These are phyloP conservation scores for Phaffia rhodozyma DNA, from an alignment of 1,284 basidiomycete genomes.

Conservation along the genomic window DNA sequence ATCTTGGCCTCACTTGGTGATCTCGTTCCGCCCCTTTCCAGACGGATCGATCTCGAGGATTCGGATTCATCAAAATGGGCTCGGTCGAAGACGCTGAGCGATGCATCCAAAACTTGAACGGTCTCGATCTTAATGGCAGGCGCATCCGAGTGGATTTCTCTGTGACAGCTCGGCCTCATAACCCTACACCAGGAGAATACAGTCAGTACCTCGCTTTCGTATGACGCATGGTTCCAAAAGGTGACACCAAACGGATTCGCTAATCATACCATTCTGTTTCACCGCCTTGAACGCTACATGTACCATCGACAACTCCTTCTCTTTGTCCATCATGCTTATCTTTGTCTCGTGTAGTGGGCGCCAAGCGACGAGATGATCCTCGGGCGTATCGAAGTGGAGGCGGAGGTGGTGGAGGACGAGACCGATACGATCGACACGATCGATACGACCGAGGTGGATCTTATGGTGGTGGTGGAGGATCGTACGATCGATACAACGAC, in stretches of 20 bases:
- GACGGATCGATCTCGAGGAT: conserved; percentile 92
- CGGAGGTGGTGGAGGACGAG: not conserved
- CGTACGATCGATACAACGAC: conserved; percentile 8
- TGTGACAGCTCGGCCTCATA: conserved; percentile 82
- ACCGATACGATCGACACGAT: not conserved
- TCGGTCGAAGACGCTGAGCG: conserved; percentile 70
- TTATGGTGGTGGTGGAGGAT: too few relatives aligned
- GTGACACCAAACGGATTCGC: too few relatives aligned
- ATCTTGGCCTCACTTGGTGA: not conserved
- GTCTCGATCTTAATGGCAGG: conserved; percentile 85
- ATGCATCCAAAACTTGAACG: conserved; percentile 85
- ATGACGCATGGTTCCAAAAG: not conserved
- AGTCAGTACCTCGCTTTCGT: conserved; percentile 29
- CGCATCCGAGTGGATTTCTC: conserved; percentile 95
- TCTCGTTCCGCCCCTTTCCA: conserved; percentile 30
- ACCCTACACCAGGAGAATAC: conserved; percentile 94
- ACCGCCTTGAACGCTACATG: too few relatives aligned
- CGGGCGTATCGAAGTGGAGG: conserved; percentile 13
- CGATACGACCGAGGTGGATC: too few relatives aligned
- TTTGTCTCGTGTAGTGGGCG: not conserved
- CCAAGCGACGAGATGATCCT: conserved; percentile 13
- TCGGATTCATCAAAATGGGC: conserved; percentile 93
- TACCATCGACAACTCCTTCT: too few relatives aligned
- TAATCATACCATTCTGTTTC: too few relatives aligned
- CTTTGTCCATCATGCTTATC: conserved; percentile 19